Evolutionary conservation across 108 stramenopile species (phyloP).

Genomic region (Conticribra weissflogii): DNA sequence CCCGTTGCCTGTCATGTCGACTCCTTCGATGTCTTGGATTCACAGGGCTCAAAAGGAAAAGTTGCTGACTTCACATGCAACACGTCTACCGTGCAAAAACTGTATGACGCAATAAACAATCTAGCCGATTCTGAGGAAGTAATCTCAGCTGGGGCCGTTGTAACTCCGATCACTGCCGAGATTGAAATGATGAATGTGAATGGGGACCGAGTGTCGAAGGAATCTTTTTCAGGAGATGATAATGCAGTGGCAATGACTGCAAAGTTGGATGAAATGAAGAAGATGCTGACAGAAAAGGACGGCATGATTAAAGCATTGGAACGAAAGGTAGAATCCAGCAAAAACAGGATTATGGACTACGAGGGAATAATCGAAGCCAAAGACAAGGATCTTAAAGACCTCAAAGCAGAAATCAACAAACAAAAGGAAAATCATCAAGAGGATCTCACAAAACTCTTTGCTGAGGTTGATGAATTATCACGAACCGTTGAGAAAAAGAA

Average conservation of each 20-base stretch:
- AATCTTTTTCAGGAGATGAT: too few relatives aligned
- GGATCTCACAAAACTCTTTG: neutral
- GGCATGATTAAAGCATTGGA: neutral
- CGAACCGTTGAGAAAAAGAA: neutral
- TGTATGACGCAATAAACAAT: conserved; percentile 41
- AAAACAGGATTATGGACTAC: neutral
- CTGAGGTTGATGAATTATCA: neutral
- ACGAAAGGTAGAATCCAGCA: neutral
- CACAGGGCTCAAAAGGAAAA: conserved; percentile 27
- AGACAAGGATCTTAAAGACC: conserved; percentile 15
- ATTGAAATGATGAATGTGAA: too few relatives aligned
- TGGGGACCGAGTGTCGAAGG: too few relatives aligned
- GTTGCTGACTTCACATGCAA: conserved; percentile 43
- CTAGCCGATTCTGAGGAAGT: conserved; percentile 26
- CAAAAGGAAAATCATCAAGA: conserved; percentile 8
- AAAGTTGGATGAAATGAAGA: neutral
- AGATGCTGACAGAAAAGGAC: neutral
- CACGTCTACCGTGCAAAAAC: conserved; percentile 30
- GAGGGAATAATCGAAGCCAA: conserved; percentile 5
- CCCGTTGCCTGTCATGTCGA: too few relatives aligned
- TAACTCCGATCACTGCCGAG: too few relatives aligned
- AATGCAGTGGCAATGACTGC: neutral
- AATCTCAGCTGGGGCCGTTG: neutral
- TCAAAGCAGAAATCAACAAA: conserved; percentile 2
- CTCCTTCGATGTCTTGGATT: too few relatives aligned